Base-by-base conservation (phyloP, 2,329 filamentous ascomycete genomes). In the Hypoxylon sp. region DNA sequence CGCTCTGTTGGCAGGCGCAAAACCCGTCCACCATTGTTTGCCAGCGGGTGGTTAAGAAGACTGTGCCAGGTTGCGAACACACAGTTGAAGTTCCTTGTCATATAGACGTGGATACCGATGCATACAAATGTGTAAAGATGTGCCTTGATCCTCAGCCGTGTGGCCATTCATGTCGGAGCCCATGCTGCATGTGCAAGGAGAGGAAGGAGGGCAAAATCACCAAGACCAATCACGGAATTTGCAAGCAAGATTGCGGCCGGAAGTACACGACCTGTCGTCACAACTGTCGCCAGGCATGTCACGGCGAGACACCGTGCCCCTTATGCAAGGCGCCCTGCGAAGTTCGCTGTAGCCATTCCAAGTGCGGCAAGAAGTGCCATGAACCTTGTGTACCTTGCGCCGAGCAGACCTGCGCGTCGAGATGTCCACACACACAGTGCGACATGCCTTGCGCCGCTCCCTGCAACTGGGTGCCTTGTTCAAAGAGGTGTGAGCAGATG, bases 391-490 rank as follows among this genome's bases (percentile, higher is more conserved):
- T 80, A 1, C 89, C 89, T 0, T 92, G 90, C 70, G 84, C 85
- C 0, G 85, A 88, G 67, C 76, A 78, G 19, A 69, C 74, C 0
- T 92, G 89, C 69, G 76, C 81, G 0, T 90, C 86, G 32, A 72
- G 72, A 2, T 91, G 89, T 67, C 81, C 82, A 6, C 90, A 92
- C 71, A 73, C 78, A 36, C 79, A 71, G 43, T 85, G 83, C 66
- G 73, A 75, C 5, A 79, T 80, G 77, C 80, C 79, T 2, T 93
- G 91, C 67, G 88, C 89, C 0, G 90, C 86, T 0, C 90, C 91
- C 0, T 93, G 90, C 74, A 82, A 91, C 69, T 85, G 87, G 78
- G 73, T 92, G 0, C 91, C 91, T 1, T 93, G 90, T 74, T 85
- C 85, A 1, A 76, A 82, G 70, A 82, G 90, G 7, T 93, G 91